Evolutionary conservation across 2,329 filamentous ascomycete species (phyloP).

Genomic region (Neocucurbitaria cava): DNA sequence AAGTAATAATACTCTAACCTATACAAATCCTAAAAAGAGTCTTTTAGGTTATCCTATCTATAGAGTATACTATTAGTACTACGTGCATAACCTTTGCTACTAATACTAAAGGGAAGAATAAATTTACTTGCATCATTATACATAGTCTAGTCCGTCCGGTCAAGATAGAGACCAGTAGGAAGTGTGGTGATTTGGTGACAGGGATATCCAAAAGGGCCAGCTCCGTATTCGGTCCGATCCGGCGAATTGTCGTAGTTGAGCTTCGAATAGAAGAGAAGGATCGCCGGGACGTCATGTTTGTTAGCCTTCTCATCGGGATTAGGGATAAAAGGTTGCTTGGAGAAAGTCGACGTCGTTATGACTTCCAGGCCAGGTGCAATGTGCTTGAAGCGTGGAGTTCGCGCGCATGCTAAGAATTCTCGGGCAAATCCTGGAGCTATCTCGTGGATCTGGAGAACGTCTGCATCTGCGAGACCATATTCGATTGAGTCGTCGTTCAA

Average conservation of each 20-base stretch:
- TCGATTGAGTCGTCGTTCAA: slow-evolving; percentile 6
- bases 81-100: slow-evolving; percentile 12
- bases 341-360: slow-evolving; percentile 1
- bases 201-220: slow-evolving; percentile 1
- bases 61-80: slow-evolving; percentile 18
- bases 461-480: slow-evolving; percentile 7
- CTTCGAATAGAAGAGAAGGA: slow-evolving; percentile 6
- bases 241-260: not conserved
- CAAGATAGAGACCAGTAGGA: slow-evolving; percentile 21
- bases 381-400: not conserved
- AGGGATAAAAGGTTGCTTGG: not conserved
- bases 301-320: not conserved
- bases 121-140: slow-evolving; percentile 13
- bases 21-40: slow-evolving; percentile 11
- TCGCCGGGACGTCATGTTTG: not conserved
- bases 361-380: slow-evolving; percentile 1
- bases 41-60: slow-evolving; percentile 6
- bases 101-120: slow-evolving; percentile 21
- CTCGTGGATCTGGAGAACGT: slow-evolving; percentile 8
- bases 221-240: not conserved
- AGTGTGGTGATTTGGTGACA: slow-evolving; percentile 1
- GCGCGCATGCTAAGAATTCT: slow-evolving; percentile 3
- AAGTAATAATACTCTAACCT: slow-evolving; percentile 18
- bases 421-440: slow-evolving; percentile 12
- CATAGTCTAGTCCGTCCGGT: not conserved